A percentile compares a stretch with the other conserved stretches of the same genome.
phyloP scores from a whole-genome alignment of 1,284 basidiomycete genomes.

The Moesziomyces sp. region DNA sequence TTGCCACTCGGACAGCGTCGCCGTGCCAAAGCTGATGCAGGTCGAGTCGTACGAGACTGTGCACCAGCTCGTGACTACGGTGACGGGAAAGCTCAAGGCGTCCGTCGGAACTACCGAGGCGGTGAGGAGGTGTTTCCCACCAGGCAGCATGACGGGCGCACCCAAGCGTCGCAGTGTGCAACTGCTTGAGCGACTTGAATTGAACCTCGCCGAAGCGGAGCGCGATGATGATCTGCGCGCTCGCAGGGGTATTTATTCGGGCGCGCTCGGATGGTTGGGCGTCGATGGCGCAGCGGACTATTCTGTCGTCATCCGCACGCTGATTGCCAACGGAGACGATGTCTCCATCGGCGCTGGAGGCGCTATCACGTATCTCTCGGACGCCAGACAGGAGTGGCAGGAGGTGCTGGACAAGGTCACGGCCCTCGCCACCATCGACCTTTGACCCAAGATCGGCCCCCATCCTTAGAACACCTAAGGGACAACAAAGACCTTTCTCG shows the following conservation, averaged over 20 bases:
- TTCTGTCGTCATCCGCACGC: constrained; percentile 94
- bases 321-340: constrained; percentile 78
- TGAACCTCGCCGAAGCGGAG: constrained; percentile 27
- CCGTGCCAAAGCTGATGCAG: constrained; percentile 84
- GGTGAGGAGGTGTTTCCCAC: constrained; percentile 74
- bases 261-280: constrained; percentile 86
- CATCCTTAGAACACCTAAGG: not conserved
- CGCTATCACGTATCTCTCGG: constrained; percentile 92
- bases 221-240: constrained; percentile 27
- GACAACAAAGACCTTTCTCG: not conserved
- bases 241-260: constrained; percentile 82
- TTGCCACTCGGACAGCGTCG: constrained; percentile 78
- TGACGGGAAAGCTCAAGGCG: constrained; percentile 71
- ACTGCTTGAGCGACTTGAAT: constrained; percentile 84
- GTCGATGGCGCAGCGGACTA: constrained; percentile 89
- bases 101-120: constrained; percentile 76
- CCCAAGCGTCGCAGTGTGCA: constrained; percentile 94
- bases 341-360: constrained; percentile 85
- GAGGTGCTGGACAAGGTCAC: constrained; percentile 84
- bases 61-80: constrained; percentile 95
- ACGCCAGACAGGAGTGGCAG: constrained; percentile 88
- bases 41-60: constrained; percentile 95
- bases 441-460: not conserved
- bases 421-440: constrained; percentile 40
- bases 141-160: constrained; percentile 96